These are phyloP conservation scores for Peronospora belbahrii DNA, from an alignment of 352 stramenopile genomes.

Conservation along the genomic window DNA sequence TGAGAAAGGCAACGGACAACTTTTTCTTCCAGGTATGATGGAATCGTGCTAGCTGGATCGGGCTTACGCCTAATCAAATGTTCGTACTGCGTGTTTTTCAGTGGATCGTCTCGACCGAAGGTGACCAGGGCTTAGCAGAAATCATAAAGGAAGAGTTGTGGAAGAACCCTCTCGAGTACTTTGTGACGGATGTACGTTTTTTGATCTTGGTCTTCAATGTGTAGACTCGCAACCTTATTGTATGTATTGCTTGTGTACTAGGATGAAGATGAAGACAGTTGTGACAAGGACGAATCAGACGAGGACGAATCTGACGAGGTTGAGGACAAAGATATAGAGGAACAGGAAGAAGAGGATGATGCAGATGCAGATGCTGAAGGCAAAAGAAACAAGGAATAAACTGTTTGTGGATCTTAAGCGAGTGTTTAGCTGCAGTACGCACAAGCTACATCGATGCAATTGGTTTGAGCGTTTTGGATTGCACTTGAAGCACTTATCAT, in stretches of 20 bases:
- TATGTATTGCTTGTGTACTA: conserved; percentile 12
- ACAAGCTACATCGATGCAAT: not conserved
- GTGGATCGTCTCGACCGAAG: conserved; percentile 52
- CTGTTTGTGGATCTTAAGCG: not conserved
- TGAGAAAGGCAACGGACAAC: conserved; percentile 40
- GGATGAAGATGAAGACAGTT: conserved; percentile 40
- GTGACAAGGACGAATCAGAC: conserved; percentile 32
- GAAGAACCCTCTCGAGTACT: conserved; percentile 65
- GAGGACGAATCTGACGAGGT: conserved; percentile 23
- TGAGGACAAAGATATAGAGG: conserved; percentile 21
- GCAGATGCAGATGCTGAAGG: conserved; percentile 17
- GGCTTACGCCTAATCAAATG: conserved; percentile 1
- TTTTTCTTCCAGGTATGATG: conserved; percentile 58
- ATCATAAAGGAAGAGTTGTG: conserved; percentile 78
- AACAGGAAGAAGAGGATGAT: conserved; percentile 21
- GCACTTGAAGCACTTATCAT: not conserved
- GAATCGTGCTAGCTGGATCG: not conserved
- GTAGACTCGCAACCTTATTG: not conserved
- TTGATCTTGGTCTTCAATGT: not conserved
- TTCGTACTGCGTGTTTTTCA: conserved; percentile 9
- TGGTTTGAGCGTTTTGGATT: not conserved
- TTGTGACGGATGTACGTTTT: conserved; percentile 28
- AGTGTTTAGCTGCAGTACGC: not conserved
- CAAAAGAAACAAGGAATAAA: conserved; percentile 9
- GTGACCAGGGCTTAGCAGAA: conserved; percentile 53